A percentile compares a stretch with the other conserved stretches of the same genome.
Evolutionary conservation across 2,329 filamentous ascomycete genomes (phyloP).

Genomic region (Colletotrichum sp.): DNA sequence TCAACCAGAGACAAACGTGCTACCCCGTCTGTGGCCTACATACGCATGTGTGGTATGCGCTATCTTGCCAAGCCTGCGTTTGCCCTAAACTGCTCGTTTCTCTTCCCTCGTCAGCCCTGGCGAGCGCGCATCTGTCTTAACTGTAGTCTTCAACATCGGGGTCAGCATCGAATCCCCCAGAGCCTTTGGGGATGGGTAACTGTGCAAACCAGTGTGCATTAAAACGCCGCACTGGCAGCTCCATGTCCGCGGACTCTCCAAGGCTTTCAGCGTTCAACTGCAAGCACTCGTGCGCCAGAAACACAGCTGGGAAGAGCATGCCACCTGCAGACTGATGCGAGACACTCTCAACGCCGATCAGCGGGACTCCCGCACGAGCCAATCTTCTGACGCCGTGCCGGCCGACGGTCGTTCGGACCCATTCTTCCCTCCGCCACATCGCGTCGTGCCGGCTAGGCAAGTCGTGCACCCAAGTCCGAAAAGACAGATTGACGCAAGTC

Average conservation of each 20-base stretch:
- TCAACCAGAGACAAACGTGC: background rate
- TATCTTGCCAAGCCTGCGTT: background rate
- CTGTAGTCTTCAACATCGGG: background rate
- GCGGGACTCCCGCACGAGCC: background rate
- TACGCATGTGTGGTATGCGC: background rate
- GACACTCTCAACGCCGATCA: constrained; percentile 11
- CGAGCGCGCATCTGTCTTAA: background rate
- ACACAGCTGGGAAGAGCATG: constrained; percentile 3
- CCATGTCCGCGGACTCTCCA: background rate
- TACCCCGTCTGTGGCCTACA: background rate
- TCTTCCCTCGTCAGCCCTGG: background rate
- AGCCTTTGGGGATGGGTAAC: background rate
- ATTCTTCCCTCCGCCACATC: background rate
- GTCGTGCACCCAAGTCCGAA: background rate
- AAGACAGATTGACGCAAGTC: background rate
- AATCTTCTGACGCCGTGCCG: background rate
- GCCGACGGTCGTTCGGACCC: background rate
- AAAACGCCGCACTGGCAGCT: background rate
- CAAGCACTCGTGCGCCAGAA: background rate
- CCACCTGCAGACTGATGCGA: constrained; percentile 10
- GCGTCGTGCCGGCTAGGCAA: background rate
- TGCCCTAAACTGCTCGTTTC: background rate
- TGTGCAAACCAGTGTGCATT: background rate
- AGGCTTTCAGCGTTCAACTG: background rate
- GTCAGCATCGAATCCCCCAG: background rate